Evolutionary conservation across 2,329 filamentous ascomycete species (phyloP), one percentile per base, ranked within the genome.

Genomic region (Sclerotinia trifoliorum): DNA sequence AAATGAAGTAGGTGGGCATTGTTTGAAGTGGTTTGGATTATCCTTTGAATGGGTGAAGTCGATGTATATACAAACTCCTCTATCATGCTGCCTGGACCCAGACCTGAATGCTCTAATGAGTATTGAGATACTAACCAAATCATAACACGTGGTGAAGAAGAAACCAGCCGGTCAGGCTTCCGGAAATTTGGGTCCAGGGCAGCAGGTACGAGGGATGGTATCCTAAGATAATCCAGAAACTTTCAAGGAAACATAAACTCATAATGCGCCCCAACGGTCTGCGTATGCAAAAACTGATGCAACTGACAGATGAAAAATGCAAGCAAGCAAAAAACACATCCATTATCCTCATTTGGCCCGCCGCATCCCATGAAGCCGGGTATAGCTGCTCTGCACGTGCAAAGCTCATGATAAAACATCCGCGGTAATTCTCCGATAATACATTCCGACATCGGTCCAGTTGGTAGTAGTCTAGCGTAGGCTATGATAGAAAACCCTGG

Each of bases 281-380:
- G 72, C 71, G 70, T 69, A 75, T 77, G 75, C 75, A 75, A 74
- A 51, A 73, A 76, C 75, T 74, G 72, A 75, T 76, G 75, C 75
- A 77, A 67, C 71, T 70, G 70, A 73, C 73, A 75, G 72, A 69
- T 68, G 63, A 65, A 73, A 70, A 69, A 69, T 66, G 44, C 44
- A 68, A 67, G 67, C 57, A 58, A 69, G n/a, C 46, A 71, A 70
- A 61, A 72, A 68, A 70, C 68, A 70, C 68, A 68, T 67, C 71
- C 65, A 63, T 62, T 52, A 62, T 70, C 71, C 71, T 67, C 69
- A 67, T 68, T 65, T 68, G 70, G 68, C 70, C 74, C 66, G 69
- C 51, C 60, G 60, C 51, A 39, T 71, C 71, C 74, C 72, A 70
- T 74, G 73, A 72, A 72, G 70, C 71, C 75, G 73, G 62, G 69